phyloP scores from a whole-genome alignment of 441 rosid genomes.

The Gossypium aridum region DNA sequence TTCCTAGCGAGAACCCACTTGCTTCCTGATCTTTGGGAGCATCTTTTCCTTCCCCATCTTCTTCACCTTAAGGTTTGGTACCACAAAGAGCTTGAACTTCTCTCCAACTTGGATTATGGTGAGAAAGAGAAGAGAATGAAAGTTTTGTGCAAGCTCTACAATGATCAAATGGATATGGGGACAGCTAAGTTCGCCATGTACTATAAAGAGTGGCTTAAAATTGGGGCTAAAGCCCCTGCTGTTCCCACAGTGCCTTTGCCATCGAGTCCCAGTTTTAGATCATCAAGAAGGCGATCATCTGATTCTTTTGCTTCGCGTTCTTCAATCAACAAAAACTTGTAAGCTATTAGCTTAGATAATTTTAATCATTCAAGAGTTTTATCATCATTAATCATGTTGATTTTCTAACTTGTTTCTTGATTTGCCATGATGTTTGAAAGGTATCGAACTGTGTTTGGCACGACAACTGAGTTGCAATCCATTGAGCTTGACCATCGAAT shows the following conservation, averaged over 20 bases:
- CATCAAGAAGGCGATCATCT: conserved; percentile 37
- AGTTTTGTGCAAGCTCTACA: conserved; percentile 33
- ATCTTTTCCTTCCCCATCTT: conserved; percentile 63
- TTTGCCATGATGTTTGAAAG: conserved; percentile 20
- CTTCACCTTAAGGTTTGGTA: conserved; percentile 66
- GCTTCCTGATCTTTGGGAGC: conserved; percentile 71
- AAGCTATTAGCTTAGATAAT: conserved; percentile 16
- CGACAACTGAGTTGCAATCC: conserved; percentile 19
- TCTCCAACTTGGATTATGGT: conserved; percentile 21
- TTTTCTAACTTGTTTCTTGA: conserved; percentile 3
- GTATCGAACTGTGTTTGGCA: conserved; percentile 40
- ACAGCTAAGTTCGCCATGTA: conserved; percentile 45
- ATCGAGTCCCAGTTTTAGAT: conserved; percentile 21
- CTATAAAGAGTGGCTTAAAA: conserved; percentile 50
- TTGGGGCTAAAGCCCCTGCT: conserved; percentile 41
- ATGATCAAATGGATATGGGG: conserved; percentile 43
- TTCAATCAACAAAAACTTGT: conserved; percentile 36
- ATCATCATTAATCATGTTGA: neutral
- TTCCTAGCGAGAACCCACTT: conserved; percentile 48
- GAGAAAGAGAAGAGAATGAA: conserved; percentile 33
- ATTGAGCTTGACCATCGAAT: conserved; percentile 18
- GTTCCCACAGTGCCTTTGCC: conserved; percentile 49
- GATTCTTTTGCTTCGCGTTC: conserved; percentile 37
- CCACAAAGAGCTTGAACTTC: conserved; percentile 34
- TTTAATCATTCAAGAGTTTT: neutral